Evolutionary conservation across 129 eudicot genomes (phyloP), one percentile per base, ranked within the genome.

Genomic region (Glebionis coronaria): DNA sequence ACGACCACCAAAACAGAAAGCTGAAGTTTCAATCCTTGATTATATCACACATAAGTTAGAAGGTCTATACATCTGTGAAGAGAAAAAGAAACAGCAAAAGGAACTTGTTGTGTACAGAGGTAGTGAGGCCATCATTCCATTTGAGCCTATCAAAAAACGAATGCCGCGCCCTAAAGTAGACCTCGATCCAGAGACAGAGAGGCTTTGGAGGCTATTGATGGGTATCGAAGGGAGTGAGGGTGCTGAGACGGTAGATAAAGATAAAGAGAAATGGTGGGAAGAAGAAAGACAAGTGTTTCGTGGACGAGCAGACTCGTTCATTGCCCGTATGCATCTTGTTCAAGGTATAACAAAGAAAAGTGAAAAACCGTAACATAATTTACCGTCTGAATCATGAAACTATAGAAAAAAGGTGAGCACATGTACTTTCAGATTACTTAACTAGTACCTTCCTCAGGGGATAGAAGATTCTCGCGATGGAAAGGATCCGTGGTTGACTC

Each of bases 261-360:
- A 78, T 62, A 93, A 83, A 75, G 87, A 85, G 69, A 81, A 84
- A 78, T 84, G 95, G 95, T 93, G 92, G 99, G 97, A 93, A 75
- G 83, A 87, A 9, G 99, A 93, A 84, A 71, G 99, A 31, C 61
- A 72, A 51, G 95, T 93, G 65, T 84, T 93, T 46, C 84, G 81
- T 38, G 95, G 99, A 38, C 79, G 99, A 31, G 88, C 87, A 45
- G 93, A 93, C 76, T 89, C 97, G 10, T 93, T 93, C 82, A 93
- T 93, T 56, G 92, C 99, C 5, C 88, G 95, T 57, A 89, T 93
- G 99, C 97, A 85, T 75, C 97, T 86, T 50, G 97, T 93, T 65
- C 99, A 93, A 93, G 99, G 99, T 93, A 84, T 44, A 56, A 16
- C 42, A 35, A 35, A 35, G 42, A 8, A 35, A 6, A 35, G 7